Evolutionary conservation across 768 basidiomycete genomes (phyloP).

Genomic region (Boletus patriciae): DNA sequence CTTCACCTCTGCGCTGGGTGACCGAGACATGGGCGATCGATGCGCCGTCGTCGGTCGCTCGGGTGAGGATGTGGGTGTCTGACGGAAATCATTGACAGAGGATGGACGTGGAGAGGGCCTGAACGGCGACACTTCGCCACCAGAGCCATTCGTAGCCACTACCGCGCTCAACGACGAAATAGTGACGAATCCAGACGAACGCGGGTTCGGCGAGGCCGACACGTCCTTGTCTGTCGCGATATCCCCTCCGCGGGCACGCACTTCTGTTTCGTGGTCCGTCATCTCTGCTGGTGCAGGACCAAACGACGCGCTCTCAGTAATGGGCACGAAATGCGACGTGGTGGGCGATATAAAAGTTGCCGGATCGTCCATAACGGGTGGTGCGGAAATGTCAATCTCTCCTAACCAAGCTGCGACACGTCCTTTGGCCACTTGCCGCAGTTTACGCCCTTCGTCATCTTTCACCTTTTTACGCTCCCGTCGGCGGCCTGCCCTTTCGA

Average conservation of each 20-base stretch:
- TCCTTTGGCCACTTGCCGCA: constrained; percentile 57
- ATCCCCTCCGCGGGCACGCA: constrained; percentile 2
- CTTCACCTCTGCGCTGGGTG: constrained; percentile 18
- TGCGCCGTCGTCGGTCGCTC: not conserved
- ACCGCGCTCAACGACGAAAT: constrained; percentile 50
- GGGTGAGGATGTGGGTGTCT: constrained; percentile 2
- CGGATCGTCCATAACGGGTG: constrained; percentile 44
- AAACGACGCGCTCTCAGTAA: constrained; percentile 26
- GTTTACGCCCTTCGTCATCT: constrained; percentile 38
- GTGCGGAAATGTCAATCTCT: constrained; percentile 56
- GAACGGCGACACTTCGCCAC: constrained; percentile 5
- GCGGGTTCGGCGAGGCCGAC: constrained; percentile 58
- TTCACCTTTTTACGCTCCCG: constrained; percentile 32
- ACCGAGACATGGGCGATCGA: constrained; percentile 5
- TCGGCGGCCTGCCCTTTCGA: constrained; percentile 23
- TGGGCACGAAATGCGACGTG: constrained; percentile 30
- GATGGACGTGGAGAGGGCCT: constrained; percentile 20
- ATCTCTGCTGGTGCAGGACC: constrained; percentile 7
- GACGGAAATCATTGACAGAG: constrained; percentile 23
- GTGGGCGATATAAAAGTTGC: constrained; percentile 36
- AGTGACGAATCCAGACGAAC: constrained; percentile 75
- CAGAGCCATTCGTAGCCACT: not conserved
- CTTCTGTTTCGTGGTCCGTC: constrained; percentile 2
- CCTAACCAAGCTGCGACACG: constrained; percentile 80
- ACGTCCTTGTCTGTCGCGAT: constrained; percentile 17